These are phyloP conservation scores for Fusarium falciforme DNA, from an alignment of 2,329 filamentous ascomycete species.

Conservation along the genomic window DNA sequence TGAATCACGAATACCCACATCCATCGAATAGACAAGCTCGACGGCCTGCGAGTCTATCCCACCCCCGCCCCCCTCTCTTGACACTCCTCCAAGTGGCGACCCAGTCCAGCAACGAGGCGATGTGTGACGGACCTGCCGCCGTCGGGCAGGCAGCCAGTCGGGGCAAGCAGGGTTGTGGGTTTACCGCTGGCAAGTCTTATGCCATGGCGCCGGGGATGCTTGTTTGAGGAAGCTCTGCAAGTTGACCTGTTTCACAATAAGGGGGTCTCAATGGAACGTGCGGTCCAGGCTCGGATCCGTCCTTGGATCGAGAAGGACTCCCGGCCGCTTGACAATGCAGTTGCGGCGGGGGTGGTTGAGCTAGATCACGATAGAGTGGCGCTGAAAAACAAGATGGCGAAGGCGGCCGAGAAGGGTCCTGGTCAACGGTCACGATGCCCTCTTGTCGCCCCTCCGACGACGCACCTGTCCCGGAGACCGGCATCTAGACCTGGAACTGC, in stretches of 20 bases:
- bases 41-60: background rate
- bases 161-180: conserved; percentile 28
- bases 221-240: conserved; percentile 28
- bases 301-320: conserved; percentile 12
- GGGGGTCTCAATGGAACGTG: conserved; percentile 32
- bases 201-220: conserved; percentile 32
- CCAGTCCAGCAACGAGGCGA: conserved; percentile 13
- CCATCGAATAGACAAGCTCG: background rate
- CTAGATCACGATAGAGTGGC: conserved; percentile 24
- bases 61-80: conserved; percentile 4
- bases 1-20: conserved; percentile 5
- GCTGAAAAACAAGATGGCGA: conserved; percentile 6
- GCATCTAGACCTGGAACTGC: conserved; percentile 21
- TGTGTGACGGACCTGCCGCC: conserved; percentile 10
- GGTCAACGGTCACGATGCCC: background rate
- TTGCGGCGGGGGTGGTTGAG: conserved; percentile 1
- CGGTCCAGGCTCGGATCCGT: conserved; percentile 33
- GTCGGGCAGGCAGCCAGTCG: conserved; percentile 22
- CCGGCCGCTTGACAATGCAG: conserved; percentile 9
- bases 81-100: conserved; percentile 20
- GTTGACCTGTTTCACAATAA: conserved; percentile 40
- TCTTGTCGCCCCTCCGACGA: background rate
- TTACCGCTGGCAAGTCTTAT: conserved; percentile 34
- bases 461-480: background rate
- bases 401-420: conserved; percentile 9